Evolutionary conservation across 2,329 filamentous ascomycete genomes (phyloP), one percentile per base, ranked within the genome.

Genomic region (Trichophyton rubrum): DNA sequence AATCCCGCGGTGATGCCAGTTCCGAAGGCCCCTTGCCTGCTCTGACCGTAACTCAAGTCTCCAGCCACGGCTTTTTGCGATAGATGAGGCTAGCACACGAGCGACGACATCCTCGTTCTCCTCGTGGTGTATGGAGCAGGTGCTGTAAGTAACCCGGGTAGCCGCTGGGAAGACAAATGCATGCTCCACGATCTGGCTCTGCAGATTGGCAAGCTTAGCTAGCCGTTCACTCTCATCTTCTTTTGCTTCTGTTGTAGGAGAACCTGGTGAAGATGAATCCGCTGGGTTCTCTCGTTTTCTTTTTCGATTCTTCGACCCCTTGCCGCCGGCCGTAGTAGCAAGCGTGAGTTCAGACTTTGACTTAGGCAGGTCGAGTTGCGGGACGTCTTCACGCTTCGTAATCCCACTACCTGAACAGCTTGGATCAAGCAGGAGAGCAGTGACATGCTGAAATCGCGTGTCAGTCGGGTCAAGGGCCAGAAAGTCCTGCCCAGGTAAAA

Each of bases 331-430:
- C 63, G 20, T 63, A 56, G 33, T 38, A 38, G 33, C 3, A 11
- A 27, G 62, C 22, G 24, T 22, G 27, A 22, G 60, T 63, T 59
- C 40, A 58, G 58, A 20, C 53, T 60, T 63, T 61, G 49, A 66
- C 64, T 33, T 66, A 61, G 79, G 84, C 1, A 95, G 77, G 63
- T 85, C 79, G 45, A 93, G 72, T 64, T 82, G 75, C 3, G 89
- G 85, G 71, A 86, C 82, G 53, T 90, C 88, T 67, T 96, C 90
- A 20, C 93, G 82, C 1, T 91, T 89, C 24, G 96, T 84, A 60
- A 99, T 99, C 0, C 93, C 93, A 70, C 90, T 96, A 0, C 93
- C 93, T 1, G 91, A 96, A 71, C 93, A 99, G 70, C 90, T 96
- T 0, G 93, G 93, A 70, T 99, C 93, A 1, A 99, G 80, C 0